These are phyloP conservation scores for Pythium biforme DNA, from an alignment of 352 stramenopile genomes.

Conservation along the genomic window DNA sequence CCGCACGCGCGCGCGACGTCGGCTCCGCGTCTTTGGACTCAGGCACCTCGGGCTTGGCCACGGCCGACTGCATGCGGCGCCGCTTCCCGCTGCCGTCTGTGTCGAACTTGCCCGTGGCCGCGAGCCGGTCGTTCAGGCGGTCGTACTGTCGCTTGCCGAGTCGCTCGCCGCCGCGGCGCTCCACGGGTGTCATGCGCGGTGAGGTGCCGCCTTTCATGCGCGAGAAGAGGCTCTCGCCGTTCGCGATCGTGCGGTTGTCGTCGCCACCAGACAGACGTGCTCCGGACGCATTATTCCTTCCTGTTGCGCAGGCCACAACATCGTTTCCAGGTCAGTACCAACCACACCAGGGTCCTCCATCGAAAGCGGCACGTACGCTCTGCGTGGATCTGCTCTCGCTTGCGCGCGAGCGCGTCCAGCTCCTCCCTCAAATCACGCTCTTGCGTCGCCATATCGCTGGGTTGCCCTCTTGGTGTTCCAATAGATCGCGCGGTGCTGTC, in stretches of 20 bases:
- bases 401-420: slow-evolving; percentile 42
- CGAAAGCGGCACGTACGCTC: slow-evolving; percentile 17
- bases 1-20: no score
- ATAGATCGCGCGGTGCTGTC: slow-evolving; percentile 12
- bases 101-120: slow-evolving; percentile 19
- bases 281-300: not conserved
- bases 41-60: not conserved
- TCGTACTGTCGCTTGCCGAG: slow-evolving; percentile 12
- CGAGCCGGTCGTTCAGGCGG: slow-evolving; percentile 9
- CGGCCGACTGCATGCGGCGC: slow-evolving; percentile 31
- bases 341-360: not conserved
- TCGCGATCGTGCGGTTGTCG: not conserved
- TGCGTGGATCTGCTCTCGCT: slow-evolving; percentile 48
- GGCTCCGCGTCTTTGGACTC: no score
- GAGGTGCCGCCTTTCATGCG: not conserved
- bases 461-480: not conserved
- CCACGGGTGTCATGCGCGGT: no score
- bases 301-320: slow-evolving; percentile 5
- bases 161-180: not conserved
- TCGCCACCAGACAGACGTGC: not conserved
- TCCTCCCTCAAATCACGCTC: slow-evolving; percentile 58
- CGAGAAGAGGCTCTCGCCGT: slow-evolving; percentile 10
- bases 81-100: slow-evolving; percentile 33
- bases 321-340: slow-evolving; percentile 9
- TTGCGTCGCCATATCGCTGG: slow-evolving; percentile 30